These are phyloP conservation scores for Calocybe indica DNA, from an alignment of 768 basidiomycete genomes.

Conservation along the genomic window DNA sequence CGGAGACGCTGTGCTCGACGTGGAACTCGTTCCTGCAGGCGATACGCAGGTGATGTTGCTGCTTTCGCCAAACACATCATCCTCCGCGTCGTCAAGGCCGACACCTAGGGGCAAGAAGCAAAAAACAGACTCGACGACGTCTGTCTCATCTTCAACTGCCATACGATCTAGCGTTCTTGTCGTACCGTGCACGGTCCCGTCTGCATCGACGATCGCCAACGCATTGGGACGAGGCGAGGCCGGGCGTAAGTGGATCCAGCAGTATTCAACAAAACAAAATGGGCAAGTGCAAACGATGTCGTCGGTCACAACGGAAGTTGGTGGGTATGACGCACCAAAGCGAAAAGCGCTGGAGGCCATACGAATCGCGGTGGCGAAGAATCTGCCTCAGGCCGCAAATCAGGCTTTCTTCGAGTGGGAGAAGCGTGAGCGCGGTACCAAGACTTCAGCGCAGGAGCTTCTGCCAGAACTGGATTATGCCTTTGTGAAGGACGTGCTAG, in stretches of 20 bases:
- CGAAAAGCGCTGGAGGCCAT: slow-evolving; percentile 18
- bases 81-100: neutral
- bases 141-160: slow-evolving; percentile 2
- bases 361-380: slow-evolving; percentile 18
- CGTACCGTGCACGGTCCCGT: slow-evolving; percentile 49
- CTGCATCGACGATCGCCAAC: slow-evolving; percentile 53
- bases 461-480: slow-evolving; percentile 26
- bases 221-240: slow-evolving; percentile 50
- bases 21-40: slow-evolving; percentile 25
- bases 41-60: slow-evolving; percentile 48
- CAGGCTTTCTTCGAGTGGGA: slow-evolving; percentile 60
- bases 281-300: neutral
- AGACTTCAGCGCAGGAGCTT: neutral
- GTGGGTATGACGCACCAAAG: slow-evolving; percentile 1
- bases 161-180: slow-evolving; percentile 50
- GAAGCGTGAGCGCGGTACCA: slow-evolving; percentile 17
- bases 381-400: slow-evolving; percentile 47
- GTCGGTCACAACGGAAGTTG: neutral
- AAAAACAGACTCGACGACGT: slow-evolving; percentile 15
- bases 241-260: slow-evolving; percentile 16
- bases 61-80: slow-evolving; percentile 30
- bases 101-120: neutral
- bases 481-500: slow-evolving; percentile 57
- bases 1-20: slow-evolving; percentile 19
- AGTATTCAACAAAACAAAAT: neutral